These are phyloP conservation scores for Linum usitatissimum DNA, from an alignment of 345 rosid genomes.

Conservation along the genomic window DNA sequence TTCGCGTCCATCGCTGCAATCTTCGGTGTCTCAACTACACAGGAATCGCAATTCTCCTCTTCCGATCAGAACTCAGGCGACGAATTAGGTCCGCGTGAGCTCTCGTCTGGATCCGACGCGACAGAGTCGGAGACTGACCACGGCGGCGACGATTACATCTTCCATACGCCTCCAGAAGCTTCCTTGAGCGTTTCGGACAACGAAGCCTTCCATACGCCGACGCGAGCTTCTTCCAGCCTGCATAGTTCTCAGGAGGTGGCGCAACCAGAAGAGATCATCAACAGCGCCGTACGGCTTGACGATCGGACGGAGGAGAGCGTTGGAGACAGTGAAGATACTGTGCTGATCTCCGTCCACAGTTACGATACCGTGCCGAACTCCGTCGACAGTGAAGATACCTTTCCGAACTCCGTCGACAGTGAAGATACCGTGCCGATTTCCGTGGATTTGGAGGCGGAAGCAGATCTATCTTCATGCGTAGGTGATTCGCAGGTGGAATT, in stretches of 20 bases:
- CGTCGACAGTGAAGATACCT: constrained; percentile 10
- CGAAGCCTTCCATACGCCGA: constrained; percentile 15
- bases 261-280: neutral
- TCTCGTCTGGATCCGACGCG: constrained; percentile 19
- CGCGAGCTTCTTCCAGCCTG: constrained; percentile 6
- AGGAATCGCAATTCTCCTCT: constrained; percentile 10
- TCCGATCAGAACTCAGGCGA: neutral
- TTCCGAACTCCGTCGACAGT: constrained; percentile 16
- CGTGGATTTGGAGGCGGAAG: constrained; percentile 34
- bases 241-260: neutral
- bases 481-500: neutral
- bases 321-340: neutral
- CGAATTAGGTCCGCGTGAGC: constrained; percentile 3
- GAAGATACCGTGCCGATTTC: constrained; percentile 1
- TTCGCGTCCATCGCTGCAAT: constrained; percentile 15
- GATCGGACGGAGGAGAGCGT: neutral
- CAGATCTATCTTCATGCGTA: constrained; percentile 26
- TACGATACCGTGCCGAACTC: neutral
- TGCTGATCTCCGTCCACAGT: constrained; percentile 10
- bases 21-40: constrained; percentile 21
- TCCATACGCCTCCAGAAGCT: constrained; percentile 18
- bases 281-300: neutral
- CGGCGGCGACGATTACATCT: constrained; percentile 9
- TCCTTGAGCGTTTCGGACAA: neutral
- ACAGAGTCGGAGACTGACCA: constrained; percentile 20